A percentile compares a stretch with the other conserved stretches of the same genome.
Evolutionary conservation across 1,284 basidiomycete genomes (phyloP).

Genomic region (Cronartium quercuum): DNA sequence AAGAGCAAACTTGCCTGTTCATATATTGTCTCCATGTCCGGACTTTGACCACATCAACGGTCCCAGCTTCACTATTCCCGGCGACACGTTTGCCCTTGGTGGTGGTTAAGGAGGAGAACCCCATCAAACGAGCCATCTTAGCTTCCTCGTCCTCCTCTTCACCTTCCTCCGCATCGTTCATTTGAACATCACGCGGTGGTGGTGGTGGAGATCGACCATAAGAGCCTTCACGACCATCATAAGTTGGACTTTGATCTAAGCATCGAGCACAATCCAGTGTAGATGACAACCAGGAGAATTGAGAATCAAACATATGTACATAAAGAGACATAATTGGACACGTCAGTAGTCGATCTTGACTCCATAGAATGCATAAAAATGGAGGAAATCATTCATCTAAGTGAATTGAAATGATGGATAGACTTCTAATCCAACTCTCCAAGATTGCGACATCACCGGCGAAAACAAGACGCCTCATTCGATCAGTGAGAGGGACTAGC

Average conservation of each 20-base stretch:
- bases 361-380: no score
- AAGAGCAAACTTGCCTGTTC: constrained; percentile 14
- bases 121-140: constrained; percentile 35
- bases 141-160: constrained; percentile 36
- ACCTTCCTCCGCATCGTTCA: constrained; percentile 11
- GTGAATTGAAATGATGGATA: no score
- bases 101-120: constrained; percentile 27
- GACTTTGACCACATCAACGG: constrained; percentile 37
- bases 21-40: constrained; percentile 38
- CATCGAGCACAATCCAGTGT: neutral
- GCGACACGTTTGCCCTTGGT: constrained; percentile 31
- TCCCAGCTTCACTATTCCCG: constrained; percentile 35
- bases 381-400: neutral
- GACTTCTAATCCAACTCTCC: no score
- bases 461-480: neutral
- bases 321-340: neutral
- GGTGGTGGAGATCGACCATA: neutral
- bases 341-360: no score
- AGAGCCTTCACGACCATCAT: neutral
- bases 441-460: neutral
- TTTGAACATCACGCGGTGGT: neutral
- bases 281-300: neutral
- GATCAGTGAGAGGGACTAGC: no score
- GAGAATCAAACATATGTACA: neutral
- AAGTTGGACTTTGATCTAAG: neutral